Percentiles rank a stretch among this genome's conserved stretches.
Conservation (phyloP, 2,329 filamentous ascomycete species). For the Ophiostoma angusticollis region DNA sequence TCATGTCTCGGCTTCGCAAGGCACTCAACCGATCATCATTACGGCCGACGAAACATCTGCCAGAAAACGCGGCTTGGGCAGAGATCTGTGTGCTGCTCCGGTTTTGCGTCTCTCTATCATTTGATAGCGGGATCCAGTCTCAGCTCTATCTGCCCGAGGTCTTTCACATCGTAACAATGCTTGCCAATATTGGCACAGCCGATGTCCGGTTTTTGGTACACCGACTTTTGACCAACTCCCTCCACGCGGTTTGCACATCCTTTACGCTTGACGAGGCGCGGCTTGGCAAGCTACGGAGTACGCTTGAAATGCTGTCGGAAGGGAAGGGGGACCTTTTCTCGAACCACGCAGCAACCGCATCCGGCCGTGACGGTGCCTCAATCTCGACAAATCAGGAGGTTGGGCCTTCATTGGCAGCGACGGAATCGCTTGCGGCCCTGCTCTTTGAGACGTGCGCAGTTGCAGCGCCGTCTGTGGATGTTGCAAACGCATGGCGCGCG, state of each 20-base stretch:
- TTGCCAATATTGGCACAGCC: slow-evolving; percentile 49
- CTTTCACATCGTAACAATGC: slow-evolving; percentile 59
- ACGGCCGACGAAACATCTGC: slow-evolving; percentile 50
- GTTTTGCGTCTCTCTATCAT: slow-evolving; percentile 53
- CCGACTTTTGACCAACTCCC: slow-evolving; percentile 50
- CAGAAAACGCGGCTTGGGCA: slow-evolving; percentile 56
- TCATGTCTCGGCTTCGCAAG: slow-evolving; percentile 53
- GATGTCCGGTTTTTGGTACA: slow-evolving; percentile 48
- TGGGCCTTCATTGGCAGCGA: slow-evolving; percentile 38
- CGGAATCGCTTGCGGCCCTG: slow-evolving; percentile 47
- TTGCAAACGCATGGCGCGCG: slow-evolving; percentile 56
- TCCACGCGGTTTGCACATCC: slow-evolving; percentile 55
- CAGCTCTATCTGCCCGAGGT: slow-evolving; percentile 57
- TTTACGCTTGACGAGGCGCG: slow-evolving; percentile 49
- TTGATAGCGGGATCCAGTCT: slow-evolving; percentile 53
- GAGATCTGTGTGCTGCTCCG: slow-evolving; percentile 56
- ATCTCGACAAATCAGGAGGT: slow-evolving; percentile 41
- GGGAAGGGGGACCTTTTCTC: slow-evolving; percentile 46
- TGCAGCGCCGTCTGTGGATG: slow-evolving; percentile 50
- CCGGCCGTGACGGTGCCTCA: slow-evolving; percentile 39
- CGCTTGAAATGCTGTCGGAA: slow-evolving; percentile 47
- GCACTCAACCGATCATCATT: slow-evolving; percentile 54
- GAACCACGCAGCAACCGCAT: slow-evolving; percentile 27
- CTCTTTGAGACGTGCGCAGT: slow-evolving; percentile 51
- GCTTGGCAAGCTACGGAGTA: slow-evolving; percentile 40